Evolutionary conservation across 192 early-diverging fungal genomes (phyloP), one percentile per base, ranked within the genome.

Genomic region (Coemansia sp.): DNA sequence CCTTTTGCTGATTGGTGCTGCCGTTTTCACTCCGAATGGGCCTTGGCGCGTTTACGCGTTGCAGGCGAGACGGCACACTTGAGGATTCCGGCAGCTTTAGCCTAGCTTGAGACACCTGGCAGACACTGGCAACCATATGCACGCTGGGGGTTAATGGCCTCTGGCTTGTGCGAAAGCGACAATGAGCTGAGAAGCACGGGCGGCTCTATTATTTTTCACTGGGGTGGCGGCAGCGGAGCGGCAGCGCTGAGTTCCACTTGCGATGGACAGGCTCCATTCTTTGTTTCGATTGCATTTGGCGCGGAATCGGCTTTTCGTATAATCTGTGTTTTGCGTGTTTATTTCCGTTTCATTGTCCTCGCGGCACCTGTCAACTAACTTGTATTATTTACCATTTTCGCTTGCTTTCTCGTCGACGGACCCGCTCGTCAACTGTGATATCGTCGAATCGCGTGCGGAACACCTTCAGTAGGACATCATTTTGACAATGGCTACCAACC

Each of bases 401-500:
- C 15, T 45, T 45, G 11, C 11, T 45, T 45, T 12, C 41, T 45
- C 41, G 12, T 45, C 14, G 41, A 35, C 32, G 32, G 14, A 45
- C 14, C 15, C 41, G 0, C 41, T n/a, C 41, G 14, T 38, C 37
- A 15, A 45, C 55, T 14, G 32, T n/a, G 2, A 45, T 45, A n/a
- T 15, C 5, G 41, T 45, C 15, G 11, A 45, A 45, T 45, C 41
- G 41, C 41, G 39, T 41, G 41, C 41, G 41, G 14, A 45, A 45
- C 41, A 45, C 11, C 14, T 45, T 15, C 14, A 45, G 41, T 45
- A 45, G 41, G 41, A 45, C 41, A 45, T 8, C 41, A 14, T 45
- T 45, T n/a, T 45, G 41, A 45, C 41, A 54, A 80, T 80, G 77
- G 63, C 77, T 43, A 66, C 69, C 53, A 70, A 73, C 69, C 72